Base-by-base conservation (phyloP, 2,329 filamentous ascomycete genomes). In the Botryosphaeria agaves region DNA sequence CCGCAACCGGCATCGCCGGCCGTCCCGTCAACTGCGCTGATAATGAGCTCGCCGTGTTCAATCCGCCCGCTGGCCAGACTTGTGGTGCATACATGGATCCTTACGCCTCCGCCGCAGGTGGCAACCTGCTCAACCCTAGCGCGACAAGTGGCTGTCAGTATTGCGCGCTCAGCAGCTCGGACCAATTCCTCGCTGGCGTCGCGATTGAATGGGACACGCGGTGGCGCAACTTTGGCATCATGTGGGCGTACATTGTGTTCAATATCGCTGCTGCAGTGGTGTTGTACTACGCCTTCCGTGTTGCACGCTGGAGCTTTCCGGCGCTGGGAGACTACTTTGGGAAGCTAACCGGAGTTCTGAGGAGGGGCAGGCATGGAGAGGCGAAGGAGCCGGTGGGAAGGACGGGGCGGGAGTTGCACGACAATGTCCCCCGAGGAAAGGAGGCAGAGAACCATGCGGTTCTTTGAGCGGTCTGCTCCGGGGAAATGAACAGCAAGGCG, bases 221-320 rank as follows among this genome's bases (percentile, higher is more conserved):
- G 3, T 81, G 76, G 75, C 60, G 75, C 33, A 78, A 82, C 44
- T 80, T 72, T 34, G 77, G 76, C 2, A 59, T 82, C 24, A 55
- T 81, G 42, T 81, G 72, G 66, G 71, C 59, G 0, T 82, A 66
- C 40, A 64, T 81, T 23, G 35, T 53, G 0, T 76, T 80, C 48
- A 77, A 81, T 41, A 62, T 77, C 23, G 49, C 52, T 23, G 53
- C 62, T 2, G 72, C 74, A 0, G 55, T 78, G 2, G 37, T 59
- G 7, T 49, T 73, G 1, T 82, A 82, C 49, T 82, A 67, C 48
- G 39, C 71, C 14, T 68, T 73, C 42, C 54, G 72, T 9, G 70
- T 76, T 3, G 51, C 48, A 40, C 52, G 47, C 34, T 53, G 48
- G 46, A 41, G 41, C 24, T 26, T 14, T 14, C 8, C 24, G 7